Evolutionary conservation across 192 early-diverging fungal species (phyloP).

Genomic region (Umbelopsis isabellina): DNA sequence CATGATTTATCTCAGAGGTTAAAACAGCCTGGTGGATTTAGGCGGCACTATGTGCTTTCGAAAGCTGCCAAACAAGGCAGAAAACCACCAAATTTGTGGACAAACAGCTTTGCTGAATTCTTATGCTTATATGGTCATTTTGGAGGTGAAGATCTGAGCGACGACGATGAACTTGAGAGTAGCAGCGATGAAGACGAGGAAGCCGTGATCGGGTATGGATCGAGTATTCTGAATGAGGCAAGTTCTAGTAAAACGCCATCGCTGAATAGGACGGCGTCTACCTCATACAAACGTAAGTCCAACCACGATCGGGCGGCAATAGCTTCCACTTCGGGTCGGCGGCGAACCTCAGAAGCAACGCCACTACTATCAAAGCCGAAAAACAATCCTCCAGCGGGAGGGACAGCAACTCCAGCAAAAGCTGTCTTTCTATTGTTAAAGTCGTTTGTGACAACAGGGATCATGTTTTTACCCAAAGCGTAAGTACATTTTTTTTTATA

Average conservation of each 20-base stretch:
- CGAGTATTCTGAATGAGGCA: slow-evolving; percentile 2
- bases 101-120: slow-evolving; percentile 93
- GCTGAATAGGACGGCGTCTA: background rate
- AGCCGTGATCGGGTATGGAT: background rate
- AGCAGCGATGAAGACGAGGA: slow-evolving; percentile 50
- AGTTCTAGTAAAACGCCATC: background rate
- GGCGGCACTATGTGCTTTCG: slow-evolving; percentile 81
- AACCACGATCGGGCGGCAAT: background rate
- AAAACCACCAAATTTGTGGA: slow-evolving; percentile 74
- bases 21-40: slow-evolving; percentile 85
- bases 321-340: slow-evolving; percentile 19
- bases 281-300: background rate
- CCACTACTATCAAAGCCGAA: slow-evolving; percentile 32
- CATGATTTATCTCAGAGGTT: slow-evolving; percentile 38
- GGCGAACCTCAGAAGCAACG: slow-evolving; percentile 29
- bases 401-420: slow-evolving; percentile 67
- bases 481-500: background rate
- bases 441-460: slow-evolving; percentile 64
- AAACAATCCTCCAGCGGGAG: slow-evolving; percentile 38
- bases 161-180: slow-evolving; percentile 56
- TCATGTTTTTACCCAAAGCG: slow-evolving; percentile 40
- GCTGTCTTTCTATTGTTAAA: slow-evolving; percentile 80
- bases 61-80: slow-evolving; percentile 74
- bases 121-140: slow-evolving; percentile 92
- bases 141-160: slow-evolving; percentile 89